These are phyloP conservation scores for Chaetomium sp. DNA, from an alignment of 2,329 filamentous ascomycete genomes.

Conservation along the genomic window DNA sequence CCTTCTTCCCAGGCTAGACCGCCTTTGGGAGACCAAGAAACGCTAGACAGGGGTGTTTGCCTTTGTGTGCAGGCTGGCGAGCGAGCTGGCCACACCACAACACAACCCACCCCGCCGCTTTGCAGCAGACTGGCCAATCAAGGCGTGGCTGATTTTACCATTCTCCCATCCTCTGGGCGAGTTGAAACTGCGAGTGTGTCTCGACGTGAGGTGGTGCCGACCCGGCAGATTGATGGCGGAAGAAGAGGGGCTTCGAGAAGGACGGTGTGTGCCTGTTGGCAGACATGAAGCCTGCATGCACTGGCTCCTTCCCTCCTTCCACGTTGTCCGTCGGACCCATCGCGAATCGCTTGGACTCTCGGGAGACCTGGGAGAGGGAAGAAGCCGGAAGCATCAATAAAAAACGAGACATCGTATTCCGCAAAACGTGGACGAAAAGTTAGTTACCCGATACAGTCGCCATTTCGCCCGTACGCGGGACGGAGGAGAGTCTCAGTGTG, in stretches of 20 bases:
- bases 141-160: constrained; percentile 20
- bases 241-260: constrained; percentile 13
- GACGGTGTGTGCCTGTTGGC: constrained; percentile 13
- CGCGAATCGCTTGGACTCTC: background rate
- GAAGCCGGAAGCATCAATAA: background rate
- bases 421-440: background rate
- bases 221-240: constrained; percentile 22
- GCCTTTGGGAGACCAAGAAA: constrained; percentile 19
- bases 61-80: constrained; percentile 30
- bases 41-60: constrained; percentile 34
- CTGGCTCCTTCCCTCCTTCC: background rate
- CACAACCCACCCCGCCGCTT: constrained; percentile 30
- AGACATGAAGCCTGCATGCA: background rate
- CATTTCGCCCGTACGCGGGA: background rate
- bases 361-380: background rate
- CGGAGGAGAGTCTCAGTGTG: background rate
- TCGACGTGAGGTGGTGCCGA: constrained; percentile 20
- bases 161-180: constrained; percentile 24
- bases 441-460: background rate
- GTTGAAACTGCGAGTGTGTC: constrained; percentile 32
- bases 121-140: constrained; percentile 34
- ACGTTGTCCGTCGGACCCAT: background rate
- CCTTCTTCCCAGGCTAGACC: constrained; percentile 31
- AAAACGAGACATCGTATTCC: background rate
- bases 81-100: constrained; percentile 33